Evolutionary conservation across 371 early-diverging fungal species (phyloP).

Genomic region (Mucor lusitanicus): DNA sequence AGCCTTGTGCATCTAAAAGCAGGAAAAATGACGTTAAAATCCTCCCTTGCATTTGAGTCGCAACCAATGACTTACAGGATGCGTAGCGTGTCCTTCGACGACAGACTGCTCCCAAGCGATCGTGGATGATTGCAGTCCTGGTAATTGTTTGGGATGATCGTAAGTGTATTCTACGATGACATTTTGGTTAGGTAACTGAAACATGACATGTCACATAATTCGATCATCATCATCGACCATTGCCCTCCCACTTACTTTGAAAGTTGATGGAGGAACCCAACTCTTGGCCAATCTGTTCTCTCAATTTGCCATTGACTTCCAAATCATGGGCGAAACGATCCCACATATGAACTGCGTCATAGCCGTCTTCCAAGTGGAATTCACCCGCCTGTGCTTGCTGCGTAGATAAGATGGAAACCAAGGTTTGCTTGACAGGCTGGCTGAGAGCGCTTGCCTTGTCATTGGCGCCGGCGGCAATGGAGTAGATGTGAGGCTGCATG

Average conservation of each 20-base stretch:
- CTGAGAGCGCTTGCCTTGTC: background rate
- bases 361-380: constrained; percentile 29
- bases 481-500: constrained; percentile 49
- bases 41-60: background rate
- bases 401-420: constrained; percentile 7
- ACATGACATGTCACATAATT: background rate
- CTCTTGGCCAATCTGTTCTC: constrained; percentile 42
- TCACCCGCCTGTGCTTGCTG: background rate
- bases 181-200: background rate
- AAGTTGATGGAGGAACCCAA: constrained; percentile 42
- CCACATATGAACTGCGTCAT: constrained; percentile 46
- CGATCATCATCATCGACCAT: background rate
- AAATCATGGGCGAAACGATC: constrained; percentile 34
- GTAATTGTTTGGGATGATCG: constrained; percentile 50
- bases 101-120: constrained; percentile 78
- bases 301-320: constrained; percentile 31
- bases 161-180: constrained; percentile 48
- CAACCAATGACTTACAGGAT: constrained; percentile 56
- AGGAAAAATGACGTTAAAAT: background rate
- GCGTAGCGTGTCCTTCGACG: constrained; percentile 79
- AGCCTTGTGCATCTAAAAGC: constrained; percentile 66
- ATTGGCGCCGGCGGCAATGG: background rate
- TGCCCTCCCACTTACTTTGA: constrained; percentile 38
- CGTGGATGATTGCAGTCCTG: constrained; percentile 45
- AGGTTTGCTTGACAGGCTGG: constrained; percentile 1